Evolutionary conservation across 441 rosid species (phyloP), one percentile per base, ranked within the genome.

Genomic region (Daphne laureola): DNA sequence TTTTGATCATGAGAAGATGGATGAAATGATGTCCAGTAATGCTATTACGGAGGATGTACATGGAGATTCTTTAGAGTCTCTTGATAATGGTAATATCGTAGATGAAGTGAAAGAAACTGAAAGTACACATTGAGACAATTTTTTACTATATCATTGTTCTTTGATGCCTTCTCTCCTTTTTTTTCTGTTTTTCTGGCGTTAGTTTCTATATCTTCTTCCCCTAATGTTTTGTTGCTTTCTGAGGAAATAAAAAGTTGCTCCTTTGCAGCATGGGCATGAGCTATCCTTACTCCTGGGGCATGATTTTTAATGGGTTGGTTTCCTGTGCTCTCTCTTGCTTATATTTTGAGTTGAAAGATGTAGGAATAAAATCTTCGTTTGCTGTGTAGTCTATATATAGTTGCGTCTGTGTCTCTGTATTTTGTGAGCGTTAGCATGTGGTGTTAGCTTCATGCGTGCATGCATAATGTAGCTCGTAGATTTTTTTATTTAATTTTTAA

Each of bases 111-210:
- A 45, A 36, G 57, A 68, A 62, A 65, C 26, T 13, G 86, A 86
- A 87, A 90, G 82, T 94, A 90, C 94, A 87, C 98, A 86, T 87
- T 94, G 87, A 90, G 79, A 87, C 88, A 70, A 70, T 84, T 84
- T 79, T 31, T 31, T 31, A 21, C 76, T 71, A 62, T 63, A 69
- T 65, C 61, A 57, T n/a, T 72, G 54, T 65, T 57, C 60, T 62
- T 64, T 49, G 13, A 17, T 64, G 54, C 17, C 42, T 17, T 53
- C 47, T 54, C 50, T 27, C 17, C 25, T 57, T 44, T 26, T 40
- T 23, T 25, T 36, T 57, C 45, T 26, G 46, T 23, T 53, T 21
- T 21, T 13, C 45, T 43, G 31, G 40, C 31, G 27, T 53, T 55
- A 26, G 56, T 23, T 43, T 49, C 27, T 7, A 18, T 61, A 49